Conservation (phyloP, 78 protist genomes). For the Dictyostelium capitatum region DNA sequence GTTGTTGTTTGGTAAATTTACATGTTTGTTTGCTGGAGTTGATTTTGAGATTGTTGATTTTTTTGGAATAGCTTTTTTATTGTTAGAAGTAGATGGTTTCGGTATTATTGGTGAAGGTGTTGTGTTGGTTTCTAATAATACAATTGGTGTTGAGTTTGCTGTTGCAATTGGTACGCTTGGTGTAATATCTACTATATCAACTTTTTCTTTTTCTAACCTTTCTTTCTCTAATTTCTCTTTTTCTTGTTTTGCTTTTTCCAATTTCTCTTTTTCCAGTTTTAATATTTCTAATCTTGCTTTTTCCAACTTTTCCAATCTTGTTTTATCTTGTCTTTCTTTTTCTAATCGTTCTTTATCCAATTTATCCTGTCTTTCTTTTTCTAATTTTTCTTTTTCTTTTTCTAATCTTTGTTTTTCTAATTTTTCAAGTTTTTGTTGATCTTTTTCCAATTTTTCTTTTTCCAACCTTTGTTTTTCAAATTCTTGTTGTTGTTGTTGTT, state of each 20-base stretch:
- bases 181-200: too few species aligned
- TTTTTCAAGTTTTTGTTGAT: neutral
- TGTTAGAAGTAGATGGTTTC: neutral
- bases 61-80: slow-evolving; percentile 6
- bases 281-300: too few species aligned
- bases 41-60: slow-evolving; percentile 13
- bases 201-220: too few species aligned
- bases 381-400: neutral
- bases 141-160: neutral
- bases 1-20: neutral
- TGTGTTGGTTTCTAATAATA: neutral
- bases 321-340: neutral
- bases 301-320: too few species aligned
- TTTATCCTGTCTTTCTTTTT: neutral
- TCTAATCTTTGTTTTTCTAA: neutral
- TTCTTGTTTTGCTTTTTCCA: too few species aligned
- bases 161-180: neutral
- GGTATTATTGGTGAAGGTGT: neutral
- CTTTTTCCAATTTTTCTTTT: neutral
- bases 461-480: neutral
- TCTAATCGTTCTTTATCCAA: neutral
- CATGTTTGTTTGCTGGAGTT: neutral
- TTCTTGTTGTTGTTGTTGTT: neutral
- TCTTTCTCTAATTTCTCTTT: too few species aligned
- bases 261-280: too few species aligned